Evolutionary conservation across 768 basidiomycete species (phyloP).

Genomic region (Saitozyma sp.): DNA sequence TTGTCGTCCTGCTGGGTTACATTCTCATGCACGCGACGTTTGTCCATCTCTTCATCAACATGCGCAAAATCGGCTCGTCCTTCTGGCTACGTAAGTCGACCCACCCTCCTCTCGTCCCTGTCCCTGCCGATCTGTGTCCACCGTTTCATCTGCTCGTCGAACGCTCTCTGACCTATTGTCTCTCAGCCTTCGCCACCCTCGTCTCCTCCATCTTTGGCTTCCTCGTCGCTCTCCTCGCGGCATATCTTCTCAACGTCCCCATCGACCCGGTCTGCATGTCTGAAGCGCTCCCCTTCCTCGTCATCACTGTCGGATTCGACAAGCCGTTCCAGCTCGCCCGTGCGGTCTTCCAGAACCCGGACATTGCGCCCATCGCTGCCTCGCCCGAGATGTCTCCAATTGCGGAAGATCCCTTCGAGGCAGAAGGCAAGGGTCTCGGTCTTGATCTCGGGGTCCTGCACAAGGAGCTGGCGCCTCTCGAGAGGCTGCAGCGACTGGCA

Average conservation of each 20-base stretch:
- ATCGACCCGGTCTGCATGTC: conserved; percentile 91
- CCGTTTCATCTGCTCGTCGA: conserved; percentile 1
- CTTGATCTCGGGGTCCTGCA: conserved; percentile 46
- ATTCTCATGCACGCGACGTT: conserved; percentile 95
- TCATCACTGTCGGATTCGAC: conserved; percentile 97
- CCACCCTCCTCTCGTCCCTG: neutral
- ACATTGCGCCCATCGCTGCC: conserved; percentile 52
- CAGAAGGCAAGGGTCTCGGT: conserved; percentile 6
- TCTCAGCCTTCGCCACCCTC: conserved; percentile 66
- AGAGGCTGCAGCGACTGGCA: conserved; percentile 48
- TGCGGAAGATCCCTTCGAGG: conserved; percentile 9
- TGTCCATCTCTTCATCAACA: conserved; percentile 82
- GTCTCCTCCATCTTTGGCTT: conserved; percentile 79
- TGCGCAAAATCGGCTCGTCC: conserved; percentile 76
- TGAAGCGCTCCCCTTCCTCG: conserved; percentile 94
- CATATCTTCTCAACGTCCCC: conserved; percentile 73
- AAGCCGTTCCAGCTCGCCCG: conserved; percentile 90
- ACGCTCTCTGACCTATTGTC: neutral
- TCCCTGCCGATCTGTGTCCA: conserved; percentile 4
- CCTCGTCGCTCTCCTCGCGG: conserved; percentile 74
- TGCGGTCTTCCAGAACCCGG: conserved; percentile 81
- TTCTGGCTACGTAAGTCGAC: conserved; percentile 61
- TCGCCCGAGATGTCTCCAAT: conserved; percentile 39
- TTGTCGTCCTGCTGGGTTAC: conserved; percentile 90
- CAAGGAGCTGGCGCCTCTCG: conserved; percentile 48